Conservation (phyloP, 2,329 filamentous ascomycete species). For the Claviceps purpurea region DNA sequence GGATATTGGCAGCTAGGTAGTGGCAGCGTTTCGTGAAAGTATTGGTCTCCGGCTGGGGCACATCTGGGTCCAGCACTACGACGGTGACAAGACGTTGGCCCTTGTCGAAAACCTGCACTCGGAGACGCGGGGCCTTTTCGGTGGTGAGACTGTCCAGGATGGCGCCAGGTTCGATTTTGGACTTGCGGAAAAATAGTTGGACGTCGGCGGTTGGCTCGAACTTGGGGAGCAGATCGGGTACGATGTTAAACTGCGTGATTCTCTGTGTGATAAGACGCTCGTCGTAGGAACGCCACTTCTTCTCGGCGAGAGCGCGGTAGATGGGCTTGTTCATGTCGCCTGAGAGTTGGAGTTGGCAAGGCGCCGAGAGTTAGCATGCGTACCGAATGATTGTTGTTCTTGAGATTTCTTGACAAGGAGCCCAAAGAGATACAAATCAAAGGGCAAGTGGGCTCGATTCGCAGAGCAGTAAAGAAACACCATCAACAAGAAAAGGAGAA, state of each 20-base stretch:
- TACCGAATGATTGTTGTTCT: too few relatives aligned
- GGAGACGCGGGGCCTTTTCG: conserved; percentile 60
- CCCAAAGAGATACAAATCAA: not conserved
- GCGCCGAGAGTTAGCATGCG: not conserved
- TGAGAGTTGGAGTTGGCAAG: conserved; percentile 21
- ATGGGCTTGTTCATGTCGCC: conserved; percentile 94
- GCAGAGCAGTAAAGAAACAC: not conserved
- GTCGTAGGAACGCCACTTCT: conserved; percentile 78
- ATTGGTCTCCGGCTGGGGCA: conserved; percentile 65
- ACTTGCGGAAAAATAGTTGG: conserved; percentile 63
- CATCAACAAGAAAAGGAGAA: not conserved
- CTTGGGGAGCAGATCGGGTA: conserved; percentile 75
- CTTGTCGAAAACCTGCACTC: conserved; percentile 72
- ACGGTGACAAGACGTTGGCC: conserved; percentile 74
- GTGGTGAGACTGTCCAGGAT: conserved; percentile 64
- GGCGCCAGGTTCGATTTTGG: conserved; percentile 60
- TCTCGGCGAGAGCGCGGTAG: conserved; percentile 78
- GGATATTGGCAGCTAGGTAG: conserved; percentile 61
- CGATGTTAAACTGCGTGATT: conserved; percentile 71
- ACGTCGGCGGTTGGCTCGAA: conserved; percentile 71
- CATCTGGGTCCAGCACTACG: conserved; percentile 79
- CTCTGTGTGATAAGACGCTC: conserved; percentile 71
- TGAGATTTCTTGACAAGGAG: too few relatives aligned
- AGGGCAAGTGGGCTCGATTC: not conserved
- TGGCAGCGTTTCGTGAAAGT: conserved; percentile 72